Base-by-base conservation (phyloP, 2,329 filamentous ascomycete genomes). In the Penicillium concentricum region DNA sequence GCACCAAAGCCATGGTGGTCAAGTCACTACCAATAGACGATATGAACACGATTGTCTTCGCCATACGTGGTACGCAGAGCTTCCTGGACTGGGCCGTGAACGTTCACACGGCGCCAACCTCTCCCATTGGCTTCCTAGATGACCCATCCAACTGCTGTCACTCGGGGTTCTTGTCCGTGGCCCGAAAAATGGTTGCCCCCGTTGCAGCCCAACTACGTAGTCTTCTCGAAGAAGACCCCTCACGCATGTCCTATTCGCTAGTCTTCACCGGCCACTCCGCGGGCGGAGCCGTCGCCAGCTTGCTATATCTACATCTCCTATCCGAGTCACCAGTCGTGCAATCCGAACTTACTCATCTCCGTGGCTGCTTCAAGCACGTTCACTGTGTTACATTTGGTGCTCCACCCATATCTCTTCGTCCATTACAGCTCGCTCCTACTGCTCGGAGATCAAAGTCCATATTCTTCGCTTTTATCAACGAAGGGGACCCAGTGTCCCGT, bases 41-140 rank as follows among this genome's bases (percentile, higher is more conserved):
- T 66, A 86, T 87, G 77, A 85, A 90, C 69, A 87, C 87, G 18
- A 87, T 96, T 54, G 88, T 95, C 12, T 90, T 96, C 67, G 90
- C 91, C 15, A 90, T 96, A 60, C 85, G 91, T 20, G 91, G 91
- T 20, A 91, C 87, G 0, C 85, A 90, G 24, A 89, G 85, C 7
- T 89, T 94, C 64, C 86, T 89, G 78, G 91, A 96, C 74, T 96
- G 91, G 91, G 84, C 88, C 2, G 89, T 94, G 44, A 95, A 96
- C 71, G 81, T 94, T 52, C 85, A 89, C 48, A 84, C 84, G 1
- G 84, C 82, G 0, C 90, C 90, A 0, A 79, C 82, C 0, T 80
- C 85, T 1, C 90, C 91, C 0, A 70, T 69, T 0, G 84, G 83
- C 1, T 94, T 95, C 69, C 79, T 96, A 26, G 91, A 95, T 67